Conservation (phyloP, 352 stramenopile species). For the Sclerospora graminicola region DNA sequence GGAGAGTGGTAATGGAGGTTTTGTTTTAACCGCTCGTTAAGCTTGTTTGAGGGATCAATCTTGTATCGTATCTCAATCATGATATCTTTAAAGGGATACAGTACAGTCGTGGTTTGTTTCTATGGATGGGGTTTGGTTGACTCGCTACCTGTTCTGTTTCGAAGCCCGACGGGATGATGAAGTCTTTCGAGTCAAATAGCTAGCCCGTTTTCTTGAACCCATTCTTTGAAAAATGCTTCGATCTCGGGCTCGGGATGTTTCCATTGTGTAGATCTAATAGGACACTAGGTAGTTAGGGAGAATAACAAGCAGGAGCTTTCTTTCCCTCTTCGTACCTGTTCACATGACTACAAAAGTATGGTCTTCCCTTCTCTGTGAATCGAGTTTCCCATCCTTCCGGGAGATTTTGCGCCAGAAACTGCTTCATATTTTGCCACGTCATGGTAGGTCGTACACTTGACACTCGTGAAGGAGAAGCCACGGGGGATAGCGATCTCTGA, state of each 20-base stretch:
- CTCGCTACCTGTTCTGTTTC: not conserved
- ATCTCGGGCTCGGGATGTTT: conserved; percentile 71
- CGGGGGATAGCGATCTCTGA: conserved; percentile 8
- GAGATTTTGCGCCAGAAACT: conserved; percentile 53
- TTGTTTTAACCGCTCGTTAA: not conserved
- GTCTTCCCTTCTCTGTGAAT: conserved; percentile 69
- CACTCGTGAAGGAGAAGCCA: conserved; percentile 21
- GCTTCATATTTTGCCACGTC: conserved; percentile 72
- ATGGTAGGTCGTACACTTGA: conserved; percentile 23
- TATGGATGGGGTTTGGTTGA: too few species aligned
- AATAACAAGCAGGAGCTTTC: too few species aligned
- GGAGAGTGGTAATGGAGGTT: conserved; percentile 48
- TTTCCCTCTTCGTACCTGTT: conserved; percentile 29
- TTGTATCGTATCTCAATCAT: conserved; percentile 1
- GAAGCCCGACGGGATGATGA: conserved; percentile 6
- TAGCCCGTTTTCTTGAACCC: conserved; percentile 65
- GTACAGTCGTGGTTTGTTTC: too few species aligned
- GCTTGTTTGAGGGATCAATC: not conserved
- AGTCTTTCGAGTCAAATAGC: conserved; percentile 30
- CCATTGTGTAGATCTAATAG: conserved; percentile 68
- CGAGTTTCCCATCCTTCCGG: conserved; percentile 73
- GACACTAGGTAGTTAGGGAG: too few species aligned
- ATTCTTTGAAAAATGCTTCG: conserved; percentile 64
- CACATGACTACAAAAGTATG: conserved; percentile 77
- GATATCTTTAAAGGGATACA: too few species aligned